Conservation (phyloP, 2,329 filamentous ascomycete species). For the Lecanicillium sp. region DNA sequence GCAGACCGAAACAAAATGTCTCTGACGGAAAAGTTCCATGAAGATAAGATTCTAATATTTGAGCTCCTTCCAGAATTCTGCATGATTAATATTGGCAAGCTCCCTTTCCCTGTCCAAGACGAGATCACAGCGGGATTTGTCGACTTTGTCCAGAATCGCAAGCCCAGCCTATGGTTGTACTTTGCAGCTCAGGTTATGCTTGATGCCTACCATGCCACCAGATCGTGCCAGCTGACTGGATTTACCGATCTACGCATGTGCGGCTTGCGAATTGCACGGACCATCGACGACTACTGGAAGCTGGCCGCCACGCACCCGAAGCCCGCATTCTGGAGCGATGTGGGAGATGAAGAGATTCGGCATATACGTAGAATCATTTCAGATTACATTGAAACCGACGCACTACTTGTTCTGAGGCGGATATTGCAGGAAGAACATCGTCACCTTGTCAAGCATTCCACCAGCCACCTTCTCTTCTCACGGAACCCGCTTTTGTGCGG, state of each 20-base stretch:
- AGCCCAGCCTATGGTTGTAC: conserved; percentile 17
- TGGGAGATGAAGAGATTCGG: too few species aligned
- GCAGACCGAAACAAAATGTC: conserved; percentile 20
- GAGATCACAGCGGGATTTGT: conserved; percentile 20
- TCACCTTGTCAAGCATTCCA: conserved; percentile 11
- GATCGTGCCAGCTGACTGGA: conserved; percentile 14
- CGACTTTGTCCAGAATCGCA: conserved; percentile 18
- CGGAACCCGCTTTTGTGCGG: conserved; percentile 18
- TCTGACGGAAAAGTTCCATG: conserved; percentile 20
- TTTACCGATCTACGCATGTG: too few species aligned
- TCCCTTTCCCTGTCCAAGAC: conserved; percentile 18
- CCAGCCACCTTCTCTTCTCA: conserved; percentile 16
- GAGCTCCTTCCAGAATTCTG: conserved; percentile 15
- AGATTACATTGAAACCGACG: too few species aligned
- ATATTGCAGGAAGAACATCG: conserved; percentile 1
- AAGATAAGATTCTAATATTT: conserved; percentile 25
- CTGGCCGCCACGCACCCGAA: too few species aligned
- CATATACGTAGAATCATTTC: too few species aligned
- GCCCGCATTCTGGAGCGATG: too few species aligned
- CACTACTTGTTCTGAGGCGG: too few species aligned
- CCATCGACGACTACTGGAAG: too few species aligned
- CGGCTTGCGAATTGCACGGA: too few species aligned
- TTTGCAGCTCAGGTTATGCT: conserved; percentile 24
- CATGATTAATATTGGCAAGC: conserved; percentile 5
- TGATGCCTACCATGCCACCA: conserved; percentile 24